phyloP scores from a whole-genome alignment of 2,329 filamentous ascomycete genomes.

The Penicillium sp. region DNA sequence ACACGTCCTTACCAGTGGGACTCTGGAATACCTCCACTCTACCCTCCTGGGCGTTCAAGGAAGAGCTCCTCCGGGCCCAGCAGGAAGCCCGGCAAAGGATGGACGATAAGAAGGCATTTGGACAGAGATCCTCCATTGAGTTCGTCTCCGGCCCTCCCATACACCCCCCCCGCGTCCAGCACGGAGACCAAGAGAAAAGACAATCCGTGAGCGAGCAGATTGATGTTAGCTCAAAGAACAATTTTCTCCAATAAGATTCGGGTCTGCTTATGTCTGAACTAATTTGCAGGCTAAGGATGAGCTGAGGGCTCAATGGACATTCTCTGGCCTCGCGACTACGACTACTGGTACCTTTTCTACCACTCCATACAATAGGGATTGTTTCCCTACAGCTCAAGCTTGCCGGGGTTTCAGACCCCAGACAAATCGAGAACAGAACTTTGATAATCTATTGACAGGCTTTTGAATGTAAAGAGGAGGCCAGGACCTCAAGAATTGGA shows the following conservation, averaged over 20 bases:
- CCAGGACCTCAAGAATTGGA: neutral
- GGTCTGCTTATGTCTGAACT: neutral
- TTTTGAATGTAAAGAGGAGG: neutral
- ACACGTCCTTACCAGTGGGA: conserved; percentile 46
- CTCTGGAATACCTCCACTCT: conserved; percentile 42
- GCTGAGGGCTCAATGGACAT: neutral
- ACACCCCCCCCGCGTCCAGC: neutral
- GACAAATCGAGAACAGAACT: neutral
- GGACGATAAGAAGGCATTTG: conserved; percentile 36
- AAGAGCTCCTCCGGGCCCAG: conserved; percentile 46
- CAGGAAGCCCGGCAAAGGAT: conserved; percentile 35
- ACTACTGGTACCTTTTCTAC: neutral
- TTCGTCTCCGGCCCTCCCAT: conserved; percentile 36
- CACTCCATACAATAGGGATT: neutral
- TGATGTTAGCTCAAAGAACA: neutral
- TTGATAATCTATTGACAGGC: neutral
- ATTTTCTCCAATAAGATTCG: neutral
- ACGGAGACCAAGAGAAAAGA: neutral
- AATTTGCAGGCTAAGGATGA: neutral
- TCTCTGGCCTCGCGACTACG: neutral
- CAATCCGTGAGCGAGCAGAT: neutral
- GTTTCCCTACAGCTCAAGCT: neutral
- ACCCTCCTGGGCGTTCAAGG: conserved; percentile 48
- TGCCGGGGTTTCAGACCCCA: neutral
- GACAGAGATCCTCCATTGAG: conserved; percentile 39